A percentile compares a stretch with the other conserved stretches of the same genome.
Evolutionary conservation across 1,139 yeast species (phyloP).

Genomic region (Saccharomyces hybrid): DNA sequence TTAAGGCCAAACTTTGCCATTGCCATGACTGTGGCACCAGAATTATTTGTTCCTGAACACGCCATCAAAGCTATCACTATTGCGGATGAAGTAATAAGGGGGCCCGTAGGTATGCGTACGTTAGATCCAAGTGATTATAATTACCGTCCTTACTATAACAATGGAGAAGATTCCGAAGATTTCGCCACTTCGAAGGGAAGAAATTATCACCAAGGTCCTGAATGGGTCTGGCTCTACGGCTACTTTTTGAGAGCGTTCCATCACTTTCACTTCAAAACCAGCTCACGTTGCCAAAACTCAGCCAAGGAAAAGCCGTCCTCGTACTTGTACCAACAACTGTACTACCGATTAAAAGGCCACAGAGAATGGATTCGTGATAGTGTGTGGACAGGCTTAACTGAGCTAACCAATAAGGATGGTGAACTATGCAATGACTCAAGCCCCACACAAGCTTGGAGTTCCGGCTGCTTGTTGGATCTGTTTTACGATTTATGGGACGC

Average conservation of each 20-base stretch:
- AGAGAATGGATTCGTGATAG: constrained; percentile 62
- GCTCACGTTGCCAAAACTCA: constrained; percentile 21
- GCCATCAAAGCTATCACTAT: constrained; percentile 57
- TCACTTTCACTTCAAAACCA: constrained; percentile 42
- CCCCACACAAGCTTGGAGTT: constrained; percentile 96
- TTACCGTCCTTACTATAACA: constrained; percentile 81
- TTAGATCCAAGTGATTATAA: constrained; percentile 88
- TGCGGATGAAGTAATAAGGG: constrained; percentile 71
- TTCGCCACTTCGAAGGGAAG: constrained; percentile 93
- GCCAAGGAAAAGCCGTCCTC: constrained; percentile 35
- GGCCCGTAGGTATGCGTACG: constrained; percentile 88
- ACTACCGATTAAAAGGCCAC: constrained; percentile 55
- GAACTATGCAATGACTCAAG: constrained; percentile 74
- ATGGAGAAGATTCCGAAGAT: constrained; percentile 72
- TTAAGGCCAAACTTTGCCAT: constrained; percentile 86
- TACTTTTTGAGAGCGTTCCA: constrained; percentile 74
- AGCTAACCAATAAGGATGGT: constrained; percentile 85
- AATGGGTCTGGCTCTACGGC: constrained; percentile 93
- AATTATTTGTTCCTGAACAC: constrained; percentile 55
- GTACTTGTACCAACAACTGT: constrained; percentile 40
- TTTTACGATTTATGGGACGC: constrained; percentile 51
- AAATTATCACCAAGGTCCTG: constrained; percentile 98
- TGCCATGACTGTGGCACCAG: constrained; percentile 92
- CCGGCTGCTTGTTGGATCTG: constrained; percentile 76
- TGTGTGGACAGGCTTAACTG: constrained; percentile 92